A percentile compares a stretch with the other conserved stretches of the same genome.
These are phyloP conservation scores for Alternaria postmessia DNA, from an alignment of 2,329 filamentous ascomycete species.

Conservation along the genomic window DNA sequence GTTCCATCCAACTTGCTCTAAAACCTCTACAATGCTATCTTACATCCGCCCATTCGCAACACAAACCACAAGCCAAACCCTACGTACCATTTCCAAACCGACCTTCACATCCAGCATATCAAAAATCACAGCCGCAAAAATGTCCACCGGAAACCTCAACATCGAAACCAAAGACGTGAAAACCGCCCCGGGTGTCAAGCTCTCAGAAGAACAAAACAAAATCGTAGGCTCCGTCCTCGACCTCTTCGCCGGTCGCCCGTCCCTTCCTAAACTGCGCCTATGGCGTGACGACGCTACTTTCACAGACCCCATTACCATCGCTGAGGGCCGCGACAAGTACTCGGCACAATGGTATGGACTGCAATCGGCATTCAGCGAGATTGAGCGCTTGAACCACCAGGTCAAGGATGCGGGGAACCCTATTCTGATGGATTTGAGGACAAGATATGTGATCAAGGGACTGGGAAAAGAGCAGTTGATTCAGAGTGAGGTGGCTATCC, in stretches of 20 bases:
- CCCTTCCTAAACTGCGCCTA: conserved; percentile 65
- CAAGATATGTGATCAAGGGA: conserved; percentile 63
- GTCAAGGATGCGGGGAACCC: conserved; percentile 67
- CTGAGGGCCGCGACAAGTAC: conserved; percentile 63
- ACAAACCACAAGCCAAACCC: conserved; percentile 23
- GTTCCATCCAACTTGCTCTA: neutral
- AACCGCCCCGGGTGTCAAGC: conserved; percentile 59
- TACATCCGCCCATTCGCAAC: conserved; percentile 26
- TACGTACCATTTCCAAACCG: conserved; percentile 29
- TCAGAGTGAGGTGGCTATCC: conserved; percentile 58
- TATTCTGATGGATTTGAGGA: conserved; percentile 64
- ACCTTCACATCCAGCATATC: conserved; percentile 19
- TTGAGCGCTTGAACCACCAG: conserved; percentile 62
- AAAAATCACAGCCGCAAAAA: conserved; percentile 31
- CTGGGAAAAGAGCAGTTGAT: conserved; percentile 61
- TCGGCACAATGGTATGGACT: conserved; percentile 67
- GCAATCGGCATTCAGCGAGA: conserved; percentile 64
- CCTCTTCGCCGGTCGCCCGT: conserved; percentile 68
- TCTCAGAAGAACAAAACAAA: conserved; percentile 61
- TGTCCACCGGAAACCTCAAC: conserved; percentile 49
- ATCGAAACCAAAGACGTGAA: conserved; percentile 66
- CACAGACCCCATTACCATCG: conserved; percentile 66
- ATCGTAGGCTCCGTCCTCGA: conserved; percentile 68
- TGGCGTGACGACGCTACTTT: conserved; percentile 68
- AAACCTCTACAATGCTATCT: conserved; percentile 18